Conservation (phyloP, 495 filamentous ascomycete species). For the Coniosporium apollinis region DNA sequence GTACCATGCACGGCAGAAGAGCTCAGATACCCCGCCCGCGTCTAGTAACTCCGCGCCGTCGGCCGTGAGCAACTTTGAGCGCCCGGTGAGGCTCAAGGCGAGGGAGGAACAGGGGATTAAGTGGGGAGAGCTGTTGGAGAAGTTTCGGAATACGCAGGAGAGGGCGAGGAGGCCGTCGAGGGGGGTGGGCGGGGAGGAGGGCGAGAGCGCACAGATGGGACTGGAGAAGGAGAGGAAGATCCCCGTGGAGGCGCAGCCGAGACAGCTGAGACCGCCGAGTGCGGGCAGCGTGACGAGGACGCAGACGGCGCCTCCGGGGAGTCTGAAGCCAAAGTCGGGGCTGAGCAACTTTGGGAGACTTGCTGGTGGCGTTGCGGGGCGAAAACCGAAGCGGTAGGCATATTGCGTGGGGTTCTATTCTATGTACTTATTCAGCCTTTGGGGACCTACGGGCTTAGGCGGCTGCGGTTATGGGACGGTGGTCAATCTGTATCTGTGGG, state of each 20-base stretch:
- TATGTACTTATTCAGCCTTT: no score
- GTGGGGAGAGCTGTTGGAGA: conserved; percentile 92
- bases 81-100: conserved; percentile 65
- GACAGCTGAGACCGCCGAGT: not conserved
- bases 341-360: conserved; percentile 13
- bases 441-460: no score
- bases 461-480: no score
- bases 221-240: conserved; percentile 12
- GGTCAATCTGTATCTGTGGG: no score
- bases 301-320: not conserved
- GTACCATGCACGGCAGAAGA: conserved; percentile 16
- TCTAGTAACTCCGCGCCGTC: conserved; percentile 5
- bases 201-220: conserved; percentile 1
- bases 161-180: conserved; percentile 41
- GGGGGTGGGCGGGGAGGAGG: conserved; percentile 10
- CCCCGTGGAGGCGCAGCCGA: not conserved
- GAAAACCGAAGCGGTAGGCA: no score
- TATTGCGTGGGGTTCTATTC: no score
- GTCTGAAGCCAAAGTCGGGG: conserved; percentile 7
- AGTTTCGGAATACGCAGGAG: conserved; percentile 83
- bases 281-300: not conserved
- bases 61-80: conserved; percentile 39
- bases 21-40: conserved; percentile 4
- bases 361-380: conserved; percentile 9
- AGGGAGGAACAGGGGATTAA: conserved; percentile 70